Evolutionary conservation across 2,329 filamentous ascomycete genomes (phyloP), one percentile per base, ranked within the genome.

Genomic region (Zasmidium citrigriseum): DNA sequence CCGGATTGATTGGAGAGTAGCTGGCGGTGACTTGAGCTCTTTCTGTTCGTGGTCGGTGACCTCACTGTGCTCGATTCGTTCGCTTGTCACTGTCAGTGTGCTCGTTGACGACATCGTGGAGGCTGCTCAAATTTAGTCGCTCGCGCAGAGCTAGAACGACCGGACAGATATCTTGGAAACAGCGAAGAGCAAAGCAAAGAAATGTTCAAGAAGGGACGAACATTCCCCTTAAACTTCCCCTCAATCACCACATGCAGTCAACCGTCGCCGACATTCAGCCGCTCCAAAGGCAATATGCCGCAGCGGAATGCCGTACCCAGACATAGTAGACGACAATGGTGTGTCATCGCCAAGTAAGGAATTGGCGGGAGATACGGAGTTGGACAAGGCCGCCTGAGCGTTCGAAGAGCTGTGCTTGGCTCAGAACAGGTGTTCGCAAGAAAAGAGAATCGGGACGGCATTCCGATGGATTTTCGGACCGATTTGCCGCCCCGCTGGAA

Each of bases 11-110:
- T 52, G 50, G 7, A 24, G n/a, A n/a, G 50, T 44, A 16, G 50
- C 50, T 10, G 50, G 29, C n/a, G 29, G 50, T 16, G 50, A 52
- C 20, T 55, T 45, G 24, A 55, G n/a, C 14, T 46, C 49, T 44
- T 51, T 49, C 29, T 61, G 29, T 9, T 41, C 4, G 14, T 41
- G 34, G 14, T 10, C 34, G 34, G 4, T n/a, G 5, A 11, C 34
- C 12, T n/a, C 34, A 41, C 18, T 11, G 7, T 29, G 27, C 18
- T n/a, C 12, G 18, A 41, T 41, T 4, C 4, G 14, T 4, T 41
- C 34, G 34, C 34, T 41, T 11, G 18, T n/a, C 4, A 41, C 16
- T n/a, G 34, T 41, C 34, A 41, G 18, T 9, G 34, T 41, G 14
- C 34, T 41, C 16, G 34, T 41, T 41, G 34, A 41, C 4, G 34